These are phyloP conservation scores for Crithidia acanthocephali DNA, from an alignment of 208 protist genomes.

Conservation along the genomic window DNA sequence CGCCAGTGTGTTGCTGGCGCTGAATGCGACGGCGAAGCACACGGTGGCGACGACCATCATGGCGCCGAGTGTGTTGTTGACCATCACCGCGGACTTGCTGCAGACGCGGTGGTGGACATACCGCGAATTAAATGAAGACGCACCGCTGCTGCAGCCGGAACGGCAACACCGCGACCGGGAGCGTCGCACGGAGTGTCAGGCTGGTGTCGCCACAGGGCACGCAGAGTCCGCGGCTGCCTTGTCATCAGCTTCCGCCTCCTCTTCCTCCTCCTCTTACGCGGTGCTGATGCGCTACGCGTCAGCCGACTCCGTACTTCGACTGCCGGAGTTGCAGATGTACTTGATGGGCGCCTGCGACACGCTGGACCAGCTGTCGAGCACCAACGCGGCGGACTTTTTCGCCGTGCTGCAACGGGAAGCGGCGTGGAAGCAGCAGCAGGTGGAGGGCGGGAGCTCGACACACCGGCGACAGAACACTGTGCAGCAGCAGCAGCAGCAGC, in stretches of 20 bases:
- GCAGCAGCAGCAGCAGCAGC: no score
- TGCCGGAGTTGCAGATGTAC: conserved; percentile 11
- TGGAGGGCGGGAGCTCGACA: not conserved
- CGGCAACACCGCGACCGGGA: no score
- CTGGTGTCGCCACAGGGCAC: not conserved
- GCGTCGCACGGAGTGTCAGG: not conserved
- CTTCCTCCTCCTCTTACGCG: conserved; percentile 10
- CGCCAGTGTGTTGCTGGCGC: not conserved
- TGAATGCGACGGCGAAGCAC: not conserved
- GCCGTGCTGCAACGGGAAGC: conserved; percentile 24
- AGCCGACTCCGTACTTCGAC: conserved; percentile 12
- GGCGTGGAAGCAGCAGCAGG: conserved; percentile 9
- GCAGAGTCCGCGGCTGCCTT: not conserved
- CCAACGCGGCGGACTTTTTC: conserved; percentile 12
- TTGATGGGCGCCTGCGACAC: conserved; percentile 17
- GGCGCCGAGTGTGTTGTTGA: conserved; percentile 1
- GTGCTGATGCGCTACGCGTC: conserved; percentile 16
- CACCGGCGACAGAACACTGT: not conserved
- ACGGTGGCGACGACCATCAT: not conserved
- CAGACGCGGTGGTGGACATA: conserved; percentile 2
- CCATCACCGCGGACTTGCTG: conserved; percentile 10
- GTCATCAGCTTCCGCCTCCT: not conserved
- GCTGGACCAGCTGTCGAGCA: conserved; percentile 25
- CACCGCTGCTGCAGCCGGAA: not conserved
- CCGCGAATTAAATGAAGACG: no score